Base-by-base conservation (phyloP, 2,329 filamentous ascomycete genomes). In the Cladosporium oxysporum region DNA sequence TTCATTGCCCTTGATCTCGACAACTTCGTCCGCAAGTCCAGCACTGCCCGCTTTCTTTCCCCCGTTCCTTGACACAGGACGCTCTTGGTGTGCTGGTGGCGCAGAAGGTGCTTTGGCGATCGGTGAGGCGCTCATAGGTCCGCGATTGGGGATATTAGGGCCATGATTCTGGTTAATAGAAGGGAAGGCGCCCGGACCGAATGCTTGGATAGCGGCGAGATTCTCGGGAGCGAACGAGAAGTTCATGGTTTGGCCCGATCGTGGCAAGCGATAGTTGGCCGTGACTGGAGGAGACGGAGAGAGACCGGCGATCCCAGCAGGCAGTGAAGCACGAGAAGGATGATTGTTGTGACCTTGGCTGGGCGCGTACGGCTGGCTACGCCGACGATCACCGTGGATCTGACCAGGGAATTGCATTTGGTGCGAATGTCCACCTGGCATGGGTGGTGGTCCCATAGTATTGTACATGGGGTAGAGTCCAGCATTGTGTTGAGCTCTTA, bases 241-340 rank as follows among this genome's bases (percentile, higher is more conserved):
- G 53, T 71, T 74, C 71, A 75, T 74, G 31, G 64, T 62, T 60
- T 72, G 67, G 14, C 73, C 73, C 28, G 72, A 71, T 23, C 69
- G 70, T 23, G 72, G 68, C 6, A 73, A 65, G 1, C 57, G 57
- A 29, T 44, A 47, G 35, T 59, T 59, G 7, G 23, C 35, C 23
- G 57, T 47, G 8, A 37, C 18, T 10, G 57, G 21, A 3, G 35
- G 61, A 12, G 61, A 47, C 8, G 8, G 33, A 28, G 33, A 35
- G 16, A 29, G 31, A 26, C n/a, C 31, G 16, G n/a, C 33, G 16
- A 26, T 21, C 8, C 29, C 44, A 23, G 47, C 47, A 41, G 60
- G 60, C 35, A 63, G 28, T 11, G 61, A 62, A 7, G 31, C 18
- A 8, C 61, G 61, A 7, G 33, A 18, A 7, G 33, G n/a, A 26